These are phyloP conservation scores for Diaporthe eres DNA, from an alignment of 2,329 filamentous ascomycete genomes.

Conservation along the genomic window DNA sequence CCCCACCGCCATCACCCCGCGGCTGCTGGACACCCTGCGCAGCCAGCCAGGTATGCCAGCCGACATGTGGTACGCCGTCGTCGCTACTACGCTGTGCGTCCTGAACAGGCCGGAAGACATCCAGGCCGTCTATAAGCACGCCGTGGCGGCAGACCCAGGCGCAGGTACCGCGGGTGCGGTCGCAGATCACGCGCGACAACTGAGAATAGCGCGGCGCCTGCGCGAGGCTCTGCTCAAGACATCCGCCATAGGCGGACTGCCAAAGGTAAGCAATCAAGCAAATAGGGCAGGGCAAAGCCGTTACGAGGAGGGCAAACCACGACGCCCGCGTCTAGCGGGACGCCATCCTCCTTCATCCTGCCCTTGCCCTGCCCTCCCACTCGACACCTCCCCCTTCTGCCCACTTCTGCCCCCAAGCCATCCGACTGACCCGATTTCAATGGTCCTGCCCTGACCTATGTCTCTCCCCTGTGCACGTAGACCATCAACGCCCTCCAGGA, in stretches of 20 bases:
- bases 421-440: slow-evolving; percentile 44
- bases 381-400: not conserved
- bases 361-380: not conserved
- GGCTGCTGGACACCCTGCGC: slow-evolving; percentile 58
- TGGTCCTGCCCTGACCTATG: not conserved
- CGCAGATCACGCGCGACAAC: slow-evolving; percentile 51
- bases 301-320: slow-evolving; percentile 12
- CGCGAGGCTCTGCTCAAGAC: slow-evolving; percentile 65
- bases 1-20: slow-evolving; percentile 55
- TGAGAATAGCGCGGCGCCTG: slow-evolving; percentile 60
- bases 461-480: slow-evolving; percentile 45
- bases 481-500: slow-evolving; percentile 63
- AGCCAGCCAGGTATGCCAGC: slow-evolving; percentile 57
- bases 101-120: slow-evolving; percentile 66
- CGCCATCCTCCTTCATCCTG: not conserved
- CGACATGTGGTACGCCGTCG: slow-evolving; percentile 64
- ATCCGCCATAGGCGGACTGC: slow-evolving; percentile 62
- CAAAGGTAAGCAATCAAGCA: slow-evolving; percentile 56
- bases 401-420: not conserved
- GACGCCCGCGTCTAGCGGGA: slow-evolving; percentile 28
- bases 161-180: slow-evolving; percentile 39
- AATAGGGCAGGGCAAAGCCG: not conserved
- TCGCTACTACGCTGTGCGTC: slow-evolving; percentile 60
- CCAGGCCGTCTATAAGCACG: slow-evolving; percentile 58
- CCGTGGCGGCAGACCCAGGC: slow-evolving; percentile 51